Evolutionary conservation across 192 early-diverging fungal genomes (phyloP).

Genomic region (Backusella psychrophila): DNA sequence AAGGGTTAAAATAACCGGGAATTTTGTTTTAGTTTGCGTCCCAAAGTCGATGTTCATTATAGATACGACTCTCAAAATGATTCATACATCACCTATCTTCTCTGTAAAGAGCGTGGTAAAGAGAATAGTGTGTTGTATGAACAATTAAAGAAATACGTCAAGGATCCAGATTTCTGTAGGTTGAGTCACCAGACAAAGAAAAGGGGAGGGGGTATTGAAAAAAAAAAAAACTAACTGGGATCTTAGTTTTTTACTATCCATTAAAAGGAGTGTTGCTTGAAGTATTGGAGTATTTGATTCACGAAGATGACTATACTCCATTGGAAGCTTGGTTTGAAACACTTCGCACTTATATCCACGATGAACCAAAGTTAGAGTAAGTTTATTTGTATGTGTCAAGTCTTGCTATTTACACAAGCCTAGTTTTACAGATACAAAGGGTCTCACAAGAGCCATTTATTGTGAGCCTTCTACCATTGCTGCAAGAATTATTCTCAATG

Average conservation of each 20-base stretch:
- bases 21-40: background rate
- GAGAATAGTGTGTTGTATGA: background rate
- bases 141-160: constrained; percentile 1
- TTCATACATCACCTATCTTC: background rate
- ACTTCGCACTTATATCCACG: background rate
- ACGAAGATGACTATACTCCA: background rate
- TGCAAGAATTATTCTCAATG: background rate
- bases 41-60: constrained; percentile 2
- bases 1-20: background rate
- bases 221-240: background rate
- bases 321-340: constrained; percentile 8
- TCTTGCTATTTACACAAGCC: background rate
- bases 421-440: background rate
- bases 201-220: background rate
- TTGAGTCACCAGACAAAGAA: background rate
- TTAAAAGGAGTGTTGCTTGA: constrained; percentile 2
- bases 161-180: constrained; percentile 10
- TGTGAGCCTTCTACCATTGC: background rate
- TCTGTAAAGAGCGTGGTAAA: background rate
- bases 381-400: background rate
- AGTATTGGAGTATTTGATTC: constrained; percentile 6
- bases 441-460: background rate
- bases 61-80: background rate
- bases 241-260: constrained; percentile 9
- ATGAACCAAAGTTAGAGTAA: background rate